Base-by-base conservation (phyloP, 2,329 filamentous ascomycete species). In the Cladosporium sp. region DNA sequence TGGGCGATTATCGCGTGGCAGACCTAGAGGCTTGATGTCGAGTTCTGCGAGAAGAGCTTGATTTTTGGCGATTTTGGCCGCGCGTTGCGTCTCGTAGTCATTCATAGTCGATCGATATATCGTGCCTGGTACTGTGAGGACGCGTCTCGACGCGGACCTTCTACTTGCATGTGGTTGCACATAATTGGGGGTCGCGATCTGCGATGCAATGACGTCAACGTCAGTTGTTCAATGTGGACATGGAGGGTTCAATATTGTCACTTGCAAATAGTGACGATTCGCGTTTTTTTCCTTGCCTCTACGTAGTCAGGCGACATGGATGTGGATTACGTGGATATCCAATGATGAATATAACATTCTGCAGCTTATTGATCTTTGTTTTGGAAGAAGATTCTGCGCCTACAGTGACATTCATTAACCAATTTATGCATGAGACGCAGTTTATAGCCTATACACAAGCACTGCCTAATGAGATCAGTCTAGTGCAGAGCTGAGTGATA, bases 21-120 rank as follows among this genome's bases (percentile, higher is more conserved):
- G 54, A 37, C 62, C 45, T 20, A 68, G 44, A 9, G 67, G 60
- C 52, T 69, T 71, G 50, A 82, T 74, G 10, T 78, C 75, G 15
- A 82, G 74, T 37, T 77, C 73, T 48, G 73, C 73, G 3, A 82
- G 68, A 1, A 82, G 70, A 8, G 71, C 74, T 62, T 78, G 71
- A 61, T 82, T 82, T 9, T 75, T 72, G 60, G 74, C 74, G 62
- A 83, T 80, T 61, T 81, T 81, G 13, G 72, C 74, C 7, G 73
- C 69, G 2, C 79, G 73, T 19, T 75, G 71, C 1, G 72, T 70
- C 62, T 81, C 79, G 61, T 81, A 78, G 44, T 70, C 73, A 42
- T 69, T 70, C 74, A 77, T 76, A 5, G 37, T 58, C 22, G n/a
- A 20, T 9, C 15, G 9, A 6, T 2, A 19, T 7, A 1, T 44